Conservation (phyloP, 495 filamentous ascomycete genomes). For the Lentithecium fluviatile region DNA sequence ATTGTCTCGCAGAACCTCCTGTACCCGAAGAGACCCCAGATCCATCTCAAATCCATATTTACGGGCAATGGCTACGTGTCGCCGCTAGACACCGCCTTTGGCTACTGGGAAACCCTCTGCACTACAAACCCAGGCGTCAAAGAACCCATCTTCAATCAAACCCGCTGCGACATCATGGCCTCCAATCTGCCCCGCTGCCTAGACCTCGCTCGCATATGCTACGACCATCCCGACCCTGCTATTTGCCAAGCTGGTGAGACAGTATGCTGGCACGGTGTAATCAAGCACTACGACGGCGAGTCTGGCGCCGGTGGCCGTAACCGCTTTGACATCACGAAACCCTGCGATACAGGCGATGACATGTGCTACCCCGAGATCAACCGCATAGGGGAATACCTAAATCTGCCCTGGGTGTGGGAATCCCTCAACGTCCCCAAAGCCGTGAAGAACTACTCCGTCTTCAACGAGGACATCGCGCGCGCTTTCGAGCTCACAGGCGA, state of each 20-base stretch:
- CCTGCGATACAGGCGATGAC: conserved; percentile 40
- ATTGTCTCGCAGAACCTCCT: conserved; percentile 44
- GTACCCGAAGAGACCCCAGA: conserved; percentile 34
- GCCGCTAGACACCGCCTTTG: conserved; percentile 40
- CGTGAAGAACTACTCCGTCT: conserved; percentile 38
- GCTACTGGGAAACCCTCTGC: conserved; percentile 51
- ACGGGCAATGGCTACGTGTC: conserved; percentile 47
- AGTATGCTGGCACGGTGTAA: conserved; percentile 43
- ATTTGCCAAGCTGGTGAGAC: conserved; percentile 34
- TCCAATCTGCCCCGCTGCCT: conserved; percentile 48
- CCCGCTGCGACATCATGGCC: conserved; percentile 49
- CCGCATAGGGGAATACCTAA: conserved; percentile 43
- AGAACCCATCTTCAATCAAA: conserved; percentile 47
- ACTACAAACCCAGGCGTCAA: conserved; percentile 46
- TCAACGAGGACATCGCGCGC: conserved; percentile 20
- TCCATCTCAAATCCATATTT: conserved; percentile 44
- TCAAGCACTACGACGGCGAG: conserved; percentile 44
- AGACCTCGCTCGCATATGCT: conserved; percentile 42
- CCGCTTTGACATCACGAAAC: conserved; percentile 46
- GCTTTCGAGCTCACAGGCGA: conserved; percentile 43
- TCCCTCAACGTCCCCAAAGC: conserved; percentile 40
- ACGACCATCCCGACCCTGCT: conserved; percentile 40
- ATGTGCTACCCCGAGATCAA: conserved; percentile 45
- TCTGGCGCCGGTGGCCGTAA: conserved; percentile 43
- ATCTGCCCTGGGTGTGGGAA: conserved; percentile 40